Conservation (phyloP, 805 yeast species). For the Saccharomycopsis lassenensis region DNA sequence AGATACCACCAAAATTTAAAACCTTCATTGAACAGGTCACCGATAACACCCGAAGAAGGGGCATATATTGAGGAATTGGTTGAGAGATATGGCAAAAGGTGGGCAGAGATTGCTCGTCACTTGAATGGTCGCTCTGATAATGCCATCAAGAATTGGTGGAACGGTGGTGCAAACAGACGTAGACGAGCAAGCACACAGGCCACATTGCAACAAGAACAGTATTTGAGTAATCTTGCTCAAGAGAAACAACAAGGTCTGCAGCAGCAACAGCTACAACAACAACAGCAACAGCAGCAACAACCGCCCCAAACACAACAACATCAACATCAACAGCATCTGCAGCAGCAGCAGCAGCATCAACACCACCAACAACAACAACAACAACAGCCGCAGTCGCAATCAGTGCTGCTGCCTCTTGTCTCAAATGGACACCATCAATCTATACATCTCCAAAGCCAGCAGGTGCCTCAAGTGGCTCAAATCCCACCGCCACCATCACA, state of each 20-base stretch:
- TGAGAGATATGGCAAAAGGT: slow-evolving; percentile 67
- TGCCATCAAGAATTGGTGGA: slow-evolving; percentile 94
- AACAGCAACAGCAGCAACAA: slow-evolving; percentile 6
- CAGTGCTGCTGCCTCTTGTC: slow-evolving; percentile 2
- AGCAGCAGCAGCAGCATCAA: slow-evolving; percentile 8
- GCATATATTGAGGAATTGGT: slow-evolving; percentile 70
- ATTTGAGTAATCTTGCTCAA: slow-evolving; percentile 5
- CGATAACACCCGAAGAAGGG: slow-evolving; percentile 81
- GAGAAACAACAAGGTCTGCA: slow-evolving; percentile 1
- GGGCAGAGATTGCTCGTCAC: slow-evolving; percentile 92
- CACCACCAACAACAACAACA: neutral
- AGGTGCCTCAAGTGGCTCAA: neutral
- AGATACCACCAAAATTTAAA: slow-evolving; percentile 86
- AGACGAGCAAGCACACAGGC: slow-evolving; percentile 39
- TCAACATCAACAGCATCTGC: slow-evolving; percentile 11
- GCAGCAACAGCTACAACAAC: slow-evolving; percentile 8
- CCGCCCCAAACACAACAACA: slow-evolving; percentile 3
- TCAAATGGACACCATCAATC: neutral
- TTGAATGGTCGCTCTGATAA: slow-evolving; percentile 82
- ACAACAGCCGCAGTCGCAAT: slow-evolving; percentile 15
- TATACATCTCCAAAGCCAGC: neutral
- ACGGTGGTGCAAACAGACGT: slow-evolving; percentile 82
- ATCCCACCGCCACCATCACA: neutral
- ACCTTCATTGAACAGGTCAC: slow-evolving; percentile 70
- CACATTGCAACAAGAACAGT: slow-evolving; percentile 12